A percentile compares a stretch with the other conserved stretches of the same genome.
These are phyloP conservation scores for Meripilus lineatus DNA, from an alignment of 1,284 basidiomycete genomes.

Conservation along the genomic window DNA sequence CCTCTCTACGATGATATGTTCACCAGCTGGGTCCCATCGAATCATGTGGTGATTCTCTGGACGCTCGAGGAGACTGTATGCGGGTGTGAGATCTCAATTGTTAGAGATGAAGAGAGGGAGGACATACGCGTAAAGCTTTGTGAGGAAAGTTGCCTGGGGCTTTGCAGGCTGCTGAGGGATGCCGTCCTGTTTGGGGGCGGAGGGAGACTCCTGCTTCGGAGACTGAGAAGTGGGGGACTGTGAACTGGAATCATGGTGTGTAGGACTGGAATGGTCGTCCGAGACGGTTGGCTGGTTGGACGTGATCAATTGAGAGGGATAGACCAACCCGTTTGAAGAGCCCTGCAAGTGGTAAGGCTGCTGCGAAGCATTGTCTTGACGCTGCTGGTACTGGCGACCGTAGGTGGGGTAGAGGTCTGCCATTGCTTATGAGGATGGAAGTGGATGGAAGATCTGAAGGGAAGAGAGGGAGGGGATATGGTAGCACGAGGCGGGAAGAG, in stretches of 20 bases:
- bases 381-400: conserved; percentile 33
- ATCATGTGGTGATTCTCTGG: conserved; percentile 89
- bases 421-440: conserved; percentile 36
- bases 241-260: conserved; percentile 24
- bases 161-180: conserved; percentile 49
- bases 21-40: conserved; percentile 84
- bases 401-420: conserved; percentile 70
- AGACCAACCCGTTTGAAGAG: conserved; percentile 31
- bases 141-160: conserved; percentile 86
- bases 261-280: conserved; percentile 37
- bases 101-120: conserved; percentile 19
- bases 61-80: conserved; percentile 68
- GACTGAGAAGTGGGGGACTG: conserved; percentile 26
- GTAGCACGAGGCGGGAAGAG: conserved; percentile 25
- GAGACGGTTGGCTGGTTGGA: conserved; percentile 44
- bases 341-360: conserved; percentile 26
- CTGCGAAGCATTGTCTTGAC: conserved; percentile 18
- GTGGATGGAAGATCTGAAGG: conserved; percentile 26
- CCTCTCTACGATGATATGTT: conserved; percentile 88
- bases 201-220: conserved; percentile 32
- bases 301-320: conserved; percentile 42
- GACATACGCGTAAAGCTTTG: conserved; percentile 86
- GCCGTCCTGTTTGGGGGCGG: conserved; percentile 42
- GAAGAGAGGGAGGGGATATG: conserved; percentile 26
- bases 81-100: conserved; percentile 10